A percentile compares a stretch with the other conserved stretches of the same genome.
These are phyloP conservation scores for Myriosclerotinia scirpicola DNA, from an alignment of 2,329 filamentous ascomycete genomes.

Conservation along the genomic window DNA sequence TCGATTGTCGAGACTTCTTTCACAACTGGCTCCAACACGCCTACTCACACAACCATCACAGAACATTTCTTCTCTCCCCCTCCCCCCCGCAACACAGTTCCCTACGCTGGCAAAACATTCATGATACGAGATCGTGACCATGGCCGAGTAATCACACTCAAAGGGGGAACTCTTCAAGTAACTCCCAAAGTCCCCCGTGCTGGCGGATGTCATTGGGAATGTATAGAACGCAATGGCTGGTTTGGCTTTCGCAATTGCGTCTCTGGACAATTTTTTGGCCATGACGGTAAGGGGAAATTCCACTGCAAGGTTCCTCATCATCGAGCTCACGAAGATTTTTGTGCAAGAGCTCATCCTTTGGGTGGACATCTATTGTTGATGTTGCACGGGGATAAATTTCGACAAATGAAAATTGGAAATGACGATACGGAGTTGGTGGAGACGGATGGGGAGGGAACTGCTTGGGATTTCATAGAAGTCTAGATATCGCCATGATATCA, in stretches of 20 bases:
- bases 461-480: slow-evolving; percentile 19
- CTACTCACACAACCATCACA: slow-evolving; percentile 9
- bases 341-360: slow-evolving; percentile 1
- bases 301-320: slow-evolving; percentile 4
- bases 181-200: neutral
- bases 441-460: slow-evolving; percentile 14
- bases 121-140: slow-evolving; percentile 3
- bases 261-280: slow-evolving; percentile 14
- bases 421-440: slow-evolving; percentile 13
- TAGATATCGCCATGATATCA: neutral
- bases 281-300: neutral
- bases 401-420: slow-evolving; percentile 11
- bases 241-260: slow-evolving; percentile 19
- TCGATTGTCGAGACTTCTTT: neutral
- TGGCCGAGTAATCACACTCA: neutral
- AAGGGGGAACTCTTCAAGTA: neutral
- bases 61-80: neutral
- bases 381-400: slow-evolving; percentile 15
- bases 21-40: slow-evolving; percentile 1
- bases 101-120: slow-evolving; percentile 12
- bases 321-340: slow-evolving; percentile 3
- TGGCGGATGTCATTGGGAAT: slow-evolving; percentile 17
- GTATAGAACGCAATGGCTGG: slow-evolving; percentile 17
- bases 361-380: slow-evolving; percentile 17
- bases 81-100: neutral